Percentiles rank a stretch among this genome's conserved stretches.
phyloP scores from a whole-genome alignment of 371 early-diverging fungal species.

The Syncephalis plumigaleata region DNA sequence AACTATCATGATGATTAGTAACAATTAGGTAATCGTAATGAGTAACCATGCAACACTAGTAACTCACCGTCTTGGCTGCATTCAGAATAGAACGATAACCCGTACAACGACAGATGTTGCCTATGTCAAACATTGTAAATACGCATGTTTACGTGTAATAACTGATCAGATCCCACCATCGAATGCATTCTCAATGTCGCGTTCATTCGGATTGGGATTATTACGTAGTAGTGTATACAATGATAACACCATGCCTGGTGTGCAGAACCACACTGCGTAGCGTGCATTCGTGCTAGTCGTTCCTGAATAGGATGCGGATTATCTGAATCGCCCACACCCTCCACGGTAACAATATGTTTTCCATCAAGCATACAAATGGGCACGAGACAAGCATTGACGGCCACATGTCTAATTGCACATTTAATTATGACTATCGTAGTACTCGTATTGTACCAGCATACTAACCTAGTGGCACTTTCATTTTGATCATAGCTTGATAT shows the following conservation, averaged over 20 bases:
- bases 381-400: constrained; percentile 52
- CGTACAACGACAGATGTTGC: constrained; percentile 71
- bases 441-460: no score
- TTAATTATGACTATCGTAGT: no score
- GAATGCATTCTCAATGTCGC: constrained; percentile 56
- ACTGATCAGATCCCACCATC: no score
- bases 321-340: constrained; percentile 44
- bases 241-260: constrained; percentile 70
- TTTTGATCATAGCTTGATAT: constrained; percentile 31
- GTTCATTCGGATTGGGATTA: constrained; percentile 34
- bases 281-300: constrained; percentile 33
- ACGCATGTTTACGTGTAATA: no score
- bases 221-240: constrained; percentile 48
- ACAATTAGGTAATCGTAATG: no score
- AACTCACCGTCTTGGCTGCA: constrained; percentile 35
- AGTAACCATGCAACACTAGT: no score
- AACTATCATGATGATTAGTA: no score
- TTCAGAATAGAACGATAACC: constrained; percentile 68
- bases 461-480: no score
- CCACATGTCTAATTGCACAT: constrained; percentile 10
- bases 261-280: constrained; percentile 74
- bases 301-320: constrained; percentile 51
- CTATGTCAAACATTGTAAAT: no score
- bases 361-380: constrained; percentile 50
- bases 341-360: constrained; percentile 62